Evolutionary conservation across 2,329 filamentous ascomycete species (phyloP).

Genomic region (Byssoonygena ceratinophila): DNA sequence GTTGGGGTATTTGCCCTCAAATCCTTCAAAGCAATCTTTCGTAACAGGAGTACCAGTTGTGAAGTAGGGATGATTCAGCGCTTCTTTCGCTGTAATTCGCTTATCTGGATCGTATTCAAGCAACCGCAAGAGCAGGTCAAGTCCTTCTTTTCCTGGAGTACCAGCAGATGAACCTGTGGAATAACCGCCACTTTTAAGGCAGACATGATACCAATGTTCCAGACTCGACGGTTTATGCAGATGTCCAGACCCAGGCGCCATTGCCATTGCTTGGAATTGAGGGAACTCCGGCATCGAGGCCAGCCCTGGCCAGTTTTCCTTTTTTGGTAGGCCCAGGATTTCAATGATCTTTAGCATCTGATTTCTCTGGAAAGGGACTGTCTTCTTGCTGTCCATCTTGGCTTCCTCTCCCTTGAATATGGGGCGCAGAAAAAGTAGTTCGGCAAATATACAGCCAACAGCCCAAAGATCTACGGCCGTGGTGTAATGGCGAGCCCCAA

Average conservation of each 20-base stretch:
- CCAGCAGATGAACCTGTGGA: conserved; percentile 38
- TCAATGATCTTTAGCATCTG: conserved; percentile 99
- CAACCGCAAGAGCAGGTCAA: conserved; percentile 67
- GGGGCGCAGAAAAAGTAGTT: conserved; percentile 75
- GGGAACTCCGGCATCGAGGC: conserved; percentile 75
- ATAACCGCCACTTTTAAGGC: conserved; percentile 50
- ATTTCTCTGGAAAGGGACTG: conserved; percentile 90
- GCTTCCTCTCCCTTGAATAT: conserved; percentile 99
- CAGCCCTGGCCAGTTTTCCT: conserved; percentile 79
- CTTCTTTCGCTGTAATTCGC: conserved; percentile 74
- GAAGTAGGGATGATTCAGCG: conserved; percentile 87
- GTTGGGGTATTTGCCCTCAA: conserved; percentile 79
- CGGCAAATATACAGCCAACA: conserved; percentile 93
- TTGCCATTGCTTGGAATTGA: conserved; percentile 50
- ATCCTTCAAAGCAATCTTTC: conserved; percentile 80
- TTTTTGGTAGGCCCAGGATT: conserved; percentile 81
- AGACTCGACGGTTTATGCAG: conserved; percentile 49
- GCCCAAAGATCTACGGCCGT: conserved; percentile 97
- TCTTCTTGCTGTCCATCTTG: conserved; percentile 98
- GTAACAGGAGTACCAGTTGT: conserved; percentile 56
- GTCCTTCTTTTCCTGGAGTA: conserved; percentile 63
- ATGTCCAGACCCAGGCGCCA: conserved; percentile 37
- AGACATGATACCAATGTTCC: conserved; percentile 70
- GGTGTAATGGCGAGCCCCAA: conserved; percentile 92
- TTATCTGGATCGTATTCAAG: conserved; percentile 89